Evolutionary conservation across 345 rosid species (phyloP).

Genomic region (Linum usitatissimum): DNA sequence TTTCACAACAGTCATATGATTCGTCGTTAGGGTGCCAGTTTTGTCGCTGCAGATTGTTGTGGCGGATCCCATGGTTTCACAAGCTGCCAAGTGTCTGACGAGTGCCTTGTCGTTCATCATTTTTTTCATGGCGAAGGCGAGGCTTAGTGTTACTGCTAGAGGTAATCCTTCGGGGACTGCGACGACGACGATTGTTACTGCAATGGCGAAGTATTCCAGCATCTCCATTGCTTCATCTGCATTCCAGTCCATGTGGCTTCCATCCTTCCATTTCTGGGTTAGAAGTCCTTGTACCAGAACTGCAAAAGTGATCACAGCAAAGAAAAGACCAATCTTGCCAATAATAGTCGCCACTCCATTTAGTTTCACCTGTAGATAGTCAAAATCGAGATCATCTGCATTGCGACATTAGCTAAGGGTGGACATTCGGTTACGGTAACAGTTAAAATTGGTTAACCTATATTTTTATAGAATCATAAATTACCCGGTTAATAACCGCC

Average conservation of each 20-base stretch:
- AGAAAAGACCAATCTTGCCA: constrained; percentile 75
- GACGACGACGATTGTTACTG: constrained; percentile 88
- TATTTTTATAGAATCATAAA: too few species aligned
- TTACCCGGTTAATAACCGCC: too few species aligned
- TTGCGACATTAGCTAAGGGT: too few species aligned
- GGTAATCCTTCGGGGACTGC: constrained; percentile 98
- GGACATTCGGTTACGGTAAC: too few species aligned
- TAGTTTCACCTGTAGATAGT: constrained; percentile 53
- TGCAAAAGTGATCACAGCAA: constrained; percentile 70
- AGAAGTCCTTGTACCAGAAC: constrained; percentile 71
- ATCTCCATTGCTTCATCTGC: constrained; percentile 73
- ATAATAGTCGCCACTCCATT: constrained; percentile 91
- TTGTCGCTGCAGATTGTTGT: constrained; percentile 88
- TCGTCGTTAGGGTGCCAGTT: constrained; percentile 87
- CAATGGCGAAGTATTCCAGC: constrained; percentile 77
- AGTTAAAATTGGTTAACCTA: too few species aligned
- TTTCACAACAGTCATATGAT: constrained; percentile 86
- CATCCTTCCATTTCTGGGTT: constrained; percentile 42
- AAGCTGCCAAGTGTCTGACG: constrained; percentile 85
- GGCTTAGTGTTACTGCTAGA: constrained; percentile 88
- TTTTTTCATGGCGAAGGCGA: constrained; percentile 97
- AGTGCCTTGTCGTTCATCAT: constrained; percentile 98
- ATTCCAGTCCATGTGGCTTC: constrained; percentile 46
- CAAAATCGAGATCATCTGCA: too few species aligned
- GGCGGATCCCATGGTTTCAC: constrained; percentile 96